Percentiles rank a stretch among this genome's conserved stretches.
These are phyloP conservation scores for Mediolabrus comicus DNA, from an alignment of 108 stramenopile genomes.

Conservation along the genomic window DNA sequence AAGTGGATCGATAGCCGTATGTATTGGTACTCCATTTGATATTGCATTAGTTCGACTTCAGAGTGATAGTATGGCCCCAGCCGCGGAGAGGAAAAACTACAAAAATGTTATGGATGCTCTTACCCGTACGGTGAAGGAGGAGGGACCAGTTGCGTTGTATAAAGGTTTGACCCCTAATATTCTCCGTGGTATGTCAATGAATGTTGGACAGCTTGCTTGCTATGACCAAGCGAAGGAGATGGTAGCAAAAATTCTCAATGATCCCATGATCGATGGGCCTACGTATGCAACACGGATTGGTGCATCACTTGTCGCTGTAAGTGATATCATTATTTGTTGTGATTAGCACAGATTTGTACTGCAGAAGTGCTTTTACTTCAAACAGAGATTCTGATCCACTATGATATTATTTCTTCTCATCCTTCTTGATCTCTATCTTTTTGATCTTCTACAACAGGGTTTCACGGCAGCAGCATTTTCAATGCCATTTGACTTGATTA, in stretches of 20 bases:
- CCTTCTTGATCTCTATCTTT: neutral
- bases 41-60: slow-evolving; percentile 97
- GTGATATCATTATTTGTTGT: too few relatives aligned
- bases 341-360: too few relatives aligned
- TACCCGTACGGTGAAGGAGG: slow-evolving; percentile 84
- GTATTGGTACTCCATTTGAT: slow-evolving; percentile 98
- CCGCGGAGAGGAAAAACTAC: slow-evolving; percentile 90
- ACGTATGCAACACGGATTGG: slow-evolving; percentile 83
- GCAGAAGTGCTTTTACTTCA: too few relatives aligned
- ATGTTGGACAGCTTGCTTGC: slow-evolving; percentile 99
- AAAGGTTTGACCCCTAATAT: slow-evolving; percentile 94
- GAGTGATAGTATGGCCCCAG: slow-evolving; percentile 92
- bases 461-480: slow-evolving; percentile 95
- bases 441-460: slow-evolving; percentile 53
- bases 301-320: slow-evolving; percentile 66
- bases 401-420: neutral
- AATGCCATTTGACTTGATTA: slow-evolving; percentile 97
- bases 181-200: slow-evolving; percentile 98
- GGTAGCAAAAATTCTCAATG: slow-evolving; percentile 64
- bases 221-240: slow-evolving; percentile 98
- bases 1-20: slow-evolving; percentile 93
- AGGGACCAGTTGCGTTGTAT: slow-evolving; percentile 94
- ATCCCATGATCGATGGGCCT: slow-evolving; percentile 84
- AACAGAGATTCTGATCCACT: too few relatives aligned
- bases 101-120: slow-evolving; percentile 98